Percentiles rank a stretch among this genome's conserved stretches.
Conservation (phyloP, 345 rosid species). For the Salix caprea region DNA sequence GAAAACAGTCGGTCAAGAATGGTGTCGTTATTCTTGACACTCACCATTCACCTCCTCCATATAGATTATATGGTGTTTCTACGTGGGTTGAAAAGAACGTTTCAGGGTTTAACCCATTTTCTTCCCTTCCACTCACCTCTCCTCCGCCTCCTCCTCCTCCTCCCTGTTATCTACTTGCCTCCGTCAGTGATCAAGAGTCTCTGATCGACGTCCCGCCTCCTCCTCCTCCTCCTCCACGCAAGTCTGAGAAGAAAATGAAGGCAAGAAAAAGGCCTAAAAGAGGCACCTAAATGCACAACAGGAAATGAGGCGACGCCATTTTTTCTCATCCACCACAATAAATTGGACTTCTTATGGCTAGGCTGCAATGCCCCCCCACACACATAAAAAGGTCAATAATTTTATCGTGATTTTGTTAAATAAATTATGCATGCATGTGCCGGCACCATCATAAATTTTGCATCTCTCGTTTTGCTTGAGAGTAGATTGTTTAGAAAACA, state of each 20-base stretch:
- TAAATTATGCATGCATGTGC: not conserved
- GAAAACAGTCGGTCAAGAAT: conserved; percentile 40
- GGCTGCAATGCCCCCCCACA: not conserved
- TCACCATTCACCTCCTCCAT: not conserved
- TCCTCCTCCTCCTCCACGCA: not conserved
- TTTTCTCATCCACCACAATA: not conserved
- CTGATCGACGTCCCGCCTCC: too few relatives aligned
- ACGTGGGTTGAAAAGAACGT: too few relatives aligned
- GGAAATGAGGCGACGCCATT: not conserved
- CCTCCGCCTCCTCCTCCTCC: not conserved
- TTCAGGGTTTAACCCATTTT: too few relatives aligned
- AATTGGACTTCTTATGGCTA: not conserved
- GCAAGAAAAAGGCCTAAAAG: not conserved
- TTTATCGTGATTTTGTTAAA: not conserved
- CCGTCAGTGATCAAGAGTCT: too few relatives aligned
- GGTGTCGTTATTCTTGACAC: not conserved
- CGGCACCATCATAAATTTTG: not conserved
- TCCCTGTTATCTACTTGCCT: too few relatives aligned
- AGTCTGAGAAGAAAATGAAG: not conserved
- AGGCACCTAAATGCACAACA: not conserved
- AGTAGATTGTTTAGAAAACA: too few relatives aligned
- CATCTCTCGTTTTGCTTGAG: not conserved
- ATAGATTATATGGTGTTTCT: too few relatives aligned
- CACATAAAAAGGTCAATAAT: not conserved
- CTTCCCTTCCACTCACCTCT: not conserved